These are phyloP conservation scores for Globisporangium heterothallicum DNA, from an alignment of 352 stramenopile genomes.

Conservation along the genomic window DNA sequence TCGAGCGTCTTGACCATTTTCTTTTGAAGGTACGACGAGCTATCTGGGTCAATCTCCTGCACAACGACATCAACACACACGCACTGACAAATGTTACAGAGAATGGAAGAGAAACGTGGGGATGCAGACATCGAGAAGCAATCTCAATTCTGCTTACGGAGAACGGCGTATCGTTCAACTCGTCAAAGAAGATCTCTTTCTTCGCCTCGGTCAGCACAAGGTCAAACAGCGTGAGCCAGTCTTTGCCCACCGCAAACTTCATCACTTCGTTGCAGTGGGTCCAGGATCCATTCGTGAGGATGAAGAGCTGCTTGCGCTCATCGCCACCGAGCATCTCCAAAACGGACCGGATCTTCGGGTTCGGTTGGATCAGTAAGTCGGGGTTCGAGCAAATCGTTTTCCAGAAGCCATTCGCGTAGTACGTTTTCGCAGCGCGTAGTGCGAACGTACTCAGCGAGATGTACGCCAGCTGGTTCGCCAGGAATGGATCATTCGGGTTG, in stretches of 20 bases:
- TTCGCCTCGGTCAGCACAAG: conserved; percentile 44
- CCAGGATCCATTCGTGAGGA: conserved; percentile 50
- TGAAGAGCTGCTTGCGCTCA: conserved; percentile 34
- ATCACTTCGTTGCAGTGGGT: conserved; percentile 53
- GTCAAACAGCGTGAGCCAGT: conserved; percentile 44
- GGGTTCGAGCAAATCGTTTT: conserved; percentile 35
- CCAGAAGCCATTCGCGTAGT: conserved; percentile 44
- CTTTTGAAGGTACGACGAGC: conserved; percentile 15
- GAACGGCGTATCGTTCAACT: conserved; percentile 43
- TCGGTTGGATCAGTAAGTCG: conserved; percentile 38
- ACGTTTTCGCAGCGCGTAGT: conserved; percentile 33
- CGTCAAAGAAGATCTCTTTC: conserved; percentile 52
- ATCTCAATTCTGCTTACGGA: conserved; percentile 15
- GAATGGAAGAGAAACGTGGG: no score
- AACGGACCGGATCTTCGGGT: conserved; percentile 32
- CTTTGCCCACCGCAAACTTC: conserved; percentile 36
- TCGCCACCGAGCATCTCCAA: conserved; percentile 26
- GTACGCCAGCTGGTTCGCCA: conserved; percentile 36
- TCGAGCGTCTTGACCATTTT: conserved; percentile 22
- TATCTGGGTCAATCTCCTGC: conserved; percentile 23
- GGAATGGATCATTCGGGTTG: conserved; percentile 41
- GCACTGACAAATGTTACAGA: no score
- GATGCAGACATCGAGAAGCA: neutral
- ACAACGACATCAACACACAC: no score
- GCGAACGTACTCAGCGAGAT: conserved; percentile 35